Conservation (phyloP, 257 asterid genomes). For the Datura wrightii region DNA sequence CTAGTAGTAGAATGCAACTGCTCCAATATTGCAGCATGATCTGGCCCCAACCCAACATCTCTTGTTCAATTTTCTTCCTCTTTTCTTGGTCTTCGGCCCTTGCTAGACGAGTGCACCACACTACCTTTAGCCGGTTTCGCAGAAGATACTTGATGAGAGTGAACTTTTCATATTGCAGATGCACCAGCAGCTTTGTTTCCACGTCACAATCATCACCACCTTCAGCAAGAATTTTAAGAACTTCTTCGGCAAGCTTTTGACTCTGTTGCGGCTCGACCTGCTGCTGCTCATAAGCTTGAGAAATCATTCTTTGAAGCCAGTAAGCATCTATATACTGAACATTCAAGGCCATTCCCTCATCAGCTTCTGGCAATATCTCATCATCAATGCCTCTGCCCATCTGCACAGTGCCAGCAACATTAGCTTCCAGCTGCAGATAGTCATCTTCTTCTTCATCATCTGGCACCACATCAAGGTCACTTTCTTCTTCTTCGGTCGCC, state of each 20-base stretch:
- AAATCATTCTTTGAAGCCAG: slow-evolving; percentile 57
- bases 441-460: slow-evolving; percentile 54
- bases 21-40: slow-evolving; percentile 47
- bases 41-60: slow-evolving; percentile 49
- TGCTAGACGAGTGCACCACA: slow-evolving; percentile 56
- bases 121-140: slow-evolving; percentile 55
- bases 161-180: slow-evolving; percentile 49
- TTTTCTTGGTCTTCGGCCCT: slow-evolving; percentile 55
- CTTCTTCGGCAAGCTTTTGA: slow-evolving; percentile 54
- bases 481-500: slow-evolving; percentile 56
- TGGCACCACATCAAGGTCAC: slow-evolving; percentile 49
- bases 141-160: slow-evolving; percentile 46
- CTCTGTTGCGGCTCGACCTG: slow-evolving; percentile 55
- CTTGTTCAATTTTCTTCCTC: slow-evolving; percentile 46
- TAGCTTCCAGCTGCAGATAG: slow-evolving; percentile 37
- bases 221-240: slow-evolving; percentile 51
- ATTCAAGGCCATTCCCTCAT: slow-evolving; percentile 51
- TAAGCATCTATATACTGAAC: slow-evolving; percentile 59
- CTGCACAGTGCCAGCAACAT: slow-evolving; percentile 48
- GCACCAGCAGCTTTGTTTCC: slow-evolving; percentile 49
- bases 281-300: slow-evolving; percentile 53
- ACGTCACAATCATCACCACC: slow-evolving; percentile 54
- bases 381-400: slow-evolving; percentile 55
- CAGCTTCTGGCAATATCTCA: slow-evolving; percentile 46
- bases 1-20: slow-evolving; percentile 58